Conservation (phyloP, 1,284 basidiomycete species). For the Cutaneotrichosporon mucoides region DNA sequence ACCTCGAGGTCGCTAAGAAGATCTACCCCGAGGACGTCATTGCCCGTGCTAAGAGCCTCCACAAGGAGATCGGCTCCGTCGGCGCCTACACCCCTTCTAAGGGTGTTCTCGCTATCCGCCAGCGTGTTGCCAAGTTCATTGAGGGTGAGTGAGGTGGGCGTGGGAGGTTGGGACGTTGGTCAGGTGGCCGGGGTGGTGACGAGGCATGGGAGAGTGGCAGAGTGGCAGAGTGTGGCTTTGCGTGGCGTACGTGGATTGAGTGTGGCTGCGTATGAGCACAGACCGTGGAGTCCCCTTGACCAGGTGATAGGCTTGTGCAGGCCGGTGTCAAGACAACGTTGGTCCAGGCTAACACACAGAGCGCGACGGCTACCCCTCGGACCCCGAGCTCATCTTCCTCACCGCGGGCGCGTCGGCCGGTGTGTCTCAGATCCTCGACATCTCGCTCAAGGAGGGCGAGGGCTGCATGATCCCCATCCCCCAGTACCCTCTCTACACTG, state of each 20-base stretch:
- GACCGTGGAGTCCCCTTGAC: too few relatives aligned
- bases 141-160: constrained; percentile 67
- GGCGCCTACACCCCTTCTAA: constrained; percentile 97
- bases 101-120: constrained; percentile 82
- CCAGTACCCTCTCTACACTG: constrained; percentile 96
- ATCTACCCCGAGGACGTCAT: constrained; percentile 85
- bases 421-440: constrained; percentile 72
- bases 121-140: constrained; percentile 87
- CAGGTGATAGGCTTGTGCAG: too few relatives aligned
- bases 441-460: constrained; percentile 42
- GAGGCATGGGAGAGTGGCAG: too few relatives aligned
- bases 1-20: constrained; percentile 55
- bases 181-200: too few relatives aligned
- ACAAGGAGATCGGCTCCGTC: constrained; percentile 83
- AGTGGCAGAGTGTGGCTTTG: too few relatives aligned
- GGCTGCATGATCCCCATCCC: constrained; percentile 80
- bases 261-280: too few relatives aligned
- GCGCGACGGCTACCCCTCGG: constrained; percentile 78
- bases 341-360: too few relatives aligned
- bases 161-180: too few relatives aligned
- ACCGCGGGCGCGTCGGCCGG: constrained; percentile 91
- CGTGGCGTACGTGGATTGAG: too few relatives aligned
- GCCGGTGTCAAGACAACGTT: too few relatives aligned
- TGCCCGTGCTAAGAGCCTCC: constrained; percentile 72
- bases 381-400: constrained; percentile 85